These are phyloP conservation scores for Colletotrichum spinosum DNA, from an alignment of 2,329 filamentous ascomycete genomes.

Conservation along the genomic window DNA sequence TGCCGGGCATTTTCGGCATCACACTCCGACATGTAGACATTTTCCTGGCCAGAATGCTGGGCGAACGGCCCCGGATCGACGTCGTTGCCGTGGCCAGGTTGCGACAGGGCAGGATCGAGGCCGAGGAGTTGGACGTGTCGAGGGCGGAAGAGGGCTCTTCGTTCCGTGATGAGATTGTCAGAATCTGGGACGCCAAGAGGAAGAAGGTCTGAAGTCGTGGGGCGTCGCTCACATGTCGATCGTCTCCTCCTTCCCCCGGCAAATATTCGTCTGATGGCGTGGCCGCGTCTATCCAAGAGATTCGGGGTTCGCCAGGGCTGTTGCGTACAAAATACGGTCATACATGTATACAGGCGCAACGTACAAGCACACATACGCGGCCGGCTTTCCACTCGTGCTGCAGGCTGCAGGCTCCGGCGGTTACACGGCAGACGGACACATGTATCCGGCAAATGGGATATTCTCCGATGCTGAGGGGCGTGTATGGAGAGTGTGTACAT, in stretches of 20 bases:
- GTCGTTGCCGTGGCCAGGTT: slow-evolving; percentile 29
- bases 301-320: too few species aligned
- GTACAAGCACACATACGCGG: too few species aligned
- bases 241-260: too few species aligned
- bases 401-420: slow-evolving; percentile 2
- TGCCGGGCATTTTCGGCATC: slow-evolving; percentile 7
- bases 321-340: too few species aligned
- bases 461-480: slow-evolving; percentile 19
- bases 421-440: slow-evolving; percentile 3
- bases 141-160: slow-evolving; percentile 6
- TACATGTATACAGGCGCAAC: too few species aligned
- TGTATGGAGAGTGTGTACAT: background rate
- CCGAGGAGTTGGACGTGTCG: slow-evolving; percentile 7
- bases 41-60: slow-evolving; percentile 10
- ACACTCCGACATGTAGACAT: slow-evolving; percentile 11
- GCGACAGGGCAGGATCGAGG: slow-evolving; percentile 22
- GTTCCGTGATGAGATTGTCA: slow-evolving; percentile 13
- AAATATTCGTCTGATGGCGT: too few species aligned
- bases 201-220: slow-evolving; percentile 1
- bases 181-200: slow-evolving; percentile 24
- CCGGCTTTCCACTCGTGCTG: too few species aligned
- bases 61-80: slow-evolving; percentile 21
- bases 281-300: too few species aligned
- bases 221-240: too few species aligned
- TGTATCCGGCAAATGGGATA: slow-evolving; percentile 5